These are phyloP conservation scores for Ganoderma lucidum DNA, from an alignment of 1,284 basidiomycete species.

Conservation along the genomic window DNA sequence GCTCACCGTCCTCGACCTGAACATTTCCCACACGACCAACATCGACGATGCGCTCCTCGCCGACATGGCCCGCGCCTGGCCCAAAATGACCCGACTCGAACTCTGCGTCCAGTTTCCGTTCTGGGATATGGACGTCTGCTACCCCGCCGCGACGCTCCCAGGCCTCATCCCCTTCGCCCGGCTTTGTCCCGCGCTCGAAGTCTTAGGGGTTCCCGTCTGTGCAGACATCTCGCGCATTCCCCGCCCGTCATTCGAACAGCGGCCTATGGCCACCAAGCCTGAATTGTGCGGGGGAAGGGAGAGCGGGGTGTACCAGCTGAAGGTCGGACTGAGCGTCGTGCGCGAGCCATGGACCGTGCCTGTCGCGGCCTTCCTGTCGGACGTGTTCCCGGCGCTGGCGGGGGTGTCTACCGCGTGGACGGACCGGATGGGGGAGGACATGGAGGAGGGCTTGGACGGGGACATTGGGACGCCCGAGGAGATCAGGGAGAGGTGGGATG, in stretches of 20 bases:
- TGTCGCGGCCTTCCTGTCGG: conserved; percentile 7
- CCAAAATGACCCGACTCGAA: background rate
- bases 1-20: background rate
- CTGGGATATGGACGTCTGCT: background rate
- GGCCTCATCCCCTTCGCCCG: no score
- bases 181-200: background rate
- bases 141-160: background rate
- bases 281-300: no score
- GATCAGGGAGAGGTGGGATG: background rate
- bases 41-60: conserved; percentile 16
- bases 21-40: background rate
- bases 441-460: background rate
- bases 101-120: background rate
- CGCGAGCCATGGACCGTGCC: background rate
- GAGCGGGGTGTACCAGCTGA: background rate
- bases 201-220: background rate
- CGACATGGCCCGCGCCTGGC: conserved; percentile 17
- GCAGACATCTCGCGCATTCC: background rate
- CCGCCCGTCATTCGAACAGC: background rate
- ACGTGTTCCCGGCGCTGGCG: conserved; percentile 2
- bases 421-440: background rate
- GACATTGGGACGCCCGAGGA: background rate
- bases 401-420: background rate
- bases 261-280: background rate
- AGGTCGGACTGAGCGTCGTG: conserved; percentile 5